A percentile compares a stretch with the other conserved stretches of the same genome.
Conservation (phyloP, 2,329 filamentous ascomycete species). For the Tolypocladium pustulatum region DNA sequence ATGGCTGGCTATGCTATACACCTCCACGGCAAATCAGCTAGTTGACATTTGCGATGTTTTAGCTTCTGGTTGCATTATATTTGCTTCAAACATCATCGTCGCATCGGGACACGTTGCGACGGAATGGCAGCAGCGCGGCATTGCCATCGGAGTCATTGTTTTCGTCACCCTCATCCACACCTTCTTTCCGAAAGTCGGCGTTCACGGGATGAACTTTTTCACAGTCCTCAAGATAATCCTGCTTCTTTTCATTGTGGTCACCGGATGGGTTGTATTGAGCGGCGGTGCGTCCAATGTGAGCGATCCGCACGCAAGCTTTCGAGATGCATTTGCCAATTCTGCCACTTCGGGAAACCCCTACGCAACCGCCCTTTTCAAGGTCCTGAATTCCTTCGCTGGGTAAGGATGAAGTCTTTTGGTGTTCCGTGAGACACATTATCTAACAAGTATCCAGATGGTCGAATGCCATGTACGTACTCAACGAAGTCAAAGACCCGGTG, state of each 20-base stretch:
- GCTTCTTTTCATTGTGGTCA: constrained; percentile 49
- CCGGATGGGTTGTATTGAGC: constrained; percentile 46
- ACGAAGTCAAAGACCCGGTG: constrained; percentile 44
- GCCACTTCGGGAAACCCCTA: constrained; percentile 31
- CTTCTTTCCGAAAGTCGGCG: constrained; percentile 44
- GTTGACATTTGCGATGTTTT: background rate
- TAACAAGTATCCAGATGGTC: constrained; percentile 55
- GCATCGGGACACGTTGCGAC: constrained; percentile 38
- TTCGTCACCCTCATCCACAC: constrained; percentile 44
- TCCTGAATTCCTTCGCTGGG: constrained; percentile 21
- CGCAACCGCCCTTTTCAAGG: constrained; percentile 38
- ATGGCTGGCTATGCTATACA: too few species aligned
- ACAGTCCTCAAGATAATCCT: constrained; percentile 51
- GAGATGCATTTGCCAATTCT: constrained; percentile 38
- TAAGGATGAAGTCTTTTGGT: background rate
- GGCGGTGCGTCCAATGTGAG: constrained; percentile 29
- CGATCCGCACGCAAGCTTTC: constrained; percentile 42
- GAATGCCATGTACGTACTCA: constrained; percentile 51
- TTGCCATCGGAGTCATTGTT: constrained; percentile 42
- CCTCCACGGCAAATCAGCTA: background rate
- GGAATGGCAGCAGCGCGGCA: constrained; percentile 46
- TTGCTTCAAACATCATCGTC: constrained; percentile 40
- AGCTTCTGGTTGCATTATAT: constrained; percentile 25
- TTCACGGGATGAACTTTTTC: constrained; percentile 47
- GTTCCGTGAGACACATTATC: background rate